Evolutionary conservation across 1,139 yeast species (phyloP), one percentile per base, ranked within the genome.

Genomic region (Sugiyamaella castrensis): DNA sequence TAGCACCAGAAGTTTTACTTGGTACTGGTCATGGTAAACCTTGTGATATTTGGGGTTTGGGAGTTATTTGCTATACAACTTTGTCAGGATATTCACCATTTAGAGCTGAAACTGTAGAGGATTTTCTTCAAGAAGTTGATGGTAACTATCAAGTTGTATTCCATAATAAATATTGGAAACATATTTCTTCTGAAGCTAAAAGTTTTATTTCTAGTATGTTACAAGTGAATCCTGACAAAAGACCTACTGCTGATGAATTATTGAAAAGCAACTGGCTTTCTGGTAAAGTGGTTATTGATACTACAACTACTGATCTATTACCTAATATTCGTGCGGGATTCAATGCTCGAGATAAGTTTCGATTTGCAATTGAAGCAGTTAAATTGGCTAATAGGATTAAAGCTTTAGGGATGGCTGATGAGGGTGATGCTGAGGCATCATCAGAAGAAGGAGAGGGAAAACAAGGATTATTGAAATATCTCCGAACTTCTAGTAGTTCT

Each of bases 11-110:
- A 65, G 92, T 89, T 4, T 73, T 89, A 33, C 68, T 77, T 43
- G 83, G 87, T 5, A 69, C 73, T 36, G 96, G 96, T 7, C 96
- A 89, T 68, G 94, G 95, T 38, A 87, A 85, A 63, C 91, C 96
- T 1, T 89, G 95, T 66, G 97, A 89, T 65, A 77, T 89, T 40
- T 89, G 97, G 97, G 84, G 95, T 1, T 67, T 89, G 40, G 97
- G 97, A 24, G 96, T 89, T 8, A 87, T 92, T 46, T 81, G 96
- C 0, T 92, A 89, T 67, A 89, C 97, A 0, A 72, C 91, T 47
- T 75, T 92, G 46, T 88, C 95, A 61, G 98, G 98, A 1, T 89
- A 89, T 67, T 84, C 95, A 8, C 97, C 98, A 3, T 89, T 91
- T 69, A 73, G 91, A 44, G 81, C 96, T 1, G 96, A 91, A 62